These are phyloP conservation scores for Neohortaea acidophila DNA, from an alignment of 495 filamentous ascomycete genomes.

Conservation along the genomic window DNA sequence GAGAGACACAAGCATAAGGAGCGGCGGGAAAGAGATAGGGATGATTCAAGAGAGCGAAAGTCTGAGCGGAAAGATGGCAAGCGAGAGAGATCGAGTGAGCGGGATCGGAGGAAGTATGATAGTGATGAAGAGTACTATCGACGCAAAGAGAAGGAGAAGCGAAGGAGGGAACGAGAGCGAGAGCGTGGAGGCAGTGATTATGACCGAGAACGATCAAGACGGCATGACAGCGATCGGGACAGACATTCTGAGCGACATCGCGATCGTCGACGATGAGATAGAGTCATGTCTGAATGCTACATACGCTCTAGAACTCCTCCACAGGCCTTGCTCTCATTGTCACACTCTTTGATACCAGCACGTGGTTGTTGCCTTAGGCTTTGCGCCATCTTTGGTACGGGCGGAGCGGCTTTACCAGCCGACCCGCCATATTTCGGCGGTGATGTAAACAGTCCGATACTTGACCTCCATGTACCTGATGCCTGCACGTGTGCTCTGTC, in stretches of 20 bases:
- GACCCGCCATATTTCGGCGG: too few species aligned
- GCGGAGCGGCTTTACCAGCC: too few species aligned
- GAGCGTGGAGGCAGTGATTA: conserved; percentile 8
- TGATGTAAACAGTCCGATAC: too few species aligned
- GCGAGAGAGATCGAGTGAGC: conserved; percentile 20
- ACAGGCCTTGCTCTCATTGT: too few species aligned
- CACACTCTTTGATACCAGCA: too few species aligned
- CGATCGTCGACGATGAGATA: conserved; percentile 11
- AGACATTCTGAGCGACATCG: conserved; percentile 6
- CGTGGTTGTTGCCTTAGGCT: too few species aligned
- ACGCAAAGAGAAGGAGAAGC: conserved; percentile 12
- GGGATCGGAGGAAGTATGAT: conserved; percentile 14
- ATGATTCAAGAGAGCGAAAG: conserved; percentile 21
- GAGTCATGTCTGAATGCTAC: too few species aligned
- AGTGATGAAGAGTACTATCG: conserved; percentile 15
- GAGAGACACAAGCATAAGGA: conserved; percentile 37
- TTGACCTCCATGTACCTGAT: too few species aligned
- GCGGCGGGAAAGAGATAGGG: conserved; percentile 31
- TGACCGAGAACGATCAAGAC: conserved; percentile 7
- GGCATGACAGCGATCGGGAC: conserved; percentile 9
- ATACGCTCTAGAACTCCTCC: too few species aligned
- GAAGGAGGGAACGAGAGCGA: conserved; percentile 8
- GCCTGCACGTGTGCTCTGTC: too few species aligned
- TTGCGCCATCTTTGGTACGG: too few species aligned
- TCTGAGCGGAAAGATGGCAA: conserved; percentile 28